Evolutionary conservation across 1,284 basidiomycete genomes (phyloP).

Genomic region (Agroathelia rolfsii): DNA sequence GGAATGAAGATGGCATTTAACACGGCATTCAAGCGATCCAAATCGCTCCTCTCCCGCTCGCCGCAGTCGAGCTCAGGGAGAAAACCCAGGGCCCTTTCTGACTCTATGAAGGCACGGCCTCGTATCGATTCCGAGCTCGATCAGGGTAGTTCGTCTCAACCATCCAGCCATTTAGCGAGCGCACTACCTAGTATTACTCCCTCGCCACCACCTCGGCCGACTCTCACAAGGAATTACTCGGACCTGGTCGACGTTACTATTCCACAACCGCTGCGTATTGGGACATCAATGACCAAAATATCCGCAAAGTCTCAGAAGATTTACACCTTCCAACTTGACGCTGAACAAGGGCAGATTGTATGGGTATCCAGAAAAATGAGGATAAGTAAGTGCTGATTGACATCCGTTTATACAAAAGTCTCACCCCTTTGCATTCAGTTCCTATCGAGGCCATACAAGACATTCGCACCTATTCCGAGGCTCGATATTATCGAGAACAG

Average conservation of each 20-base stretch:
- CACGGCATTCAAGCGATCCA: no score
- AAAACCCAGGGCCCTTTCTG: no score
- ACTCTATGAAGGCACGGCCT: no score
- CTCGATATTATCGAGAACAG: slow-evolving; percentile 72
- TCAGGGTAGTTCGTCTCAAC: no score
- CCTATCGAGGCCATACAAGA: slow-evolving; percentile 89
- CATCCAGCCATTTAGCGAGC: no score
- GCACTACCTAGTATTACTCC: no score
- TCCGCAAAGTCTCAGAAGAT: slow-evolving; percentile 77
- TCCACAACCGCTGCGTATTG: slow-evolving; percentile 43
- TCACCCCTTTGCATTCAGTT: slow-evolving; percentile 35
- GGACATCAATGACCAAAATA: slow-evolving; percentile 80
- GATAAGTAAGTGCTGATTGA: slow-evolving; percentile 59
- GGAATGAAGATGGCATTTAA: no score
- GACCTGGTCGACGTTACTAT: slow-evolving; percentile 33
- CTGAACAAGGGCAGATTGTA: slow-evolving; percentile 72
- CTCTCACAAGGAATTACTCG: no score
- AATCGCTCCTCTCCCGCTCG: no score
- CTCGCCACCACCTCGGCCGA: no score
- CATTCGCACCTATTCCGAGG: slow-evolving; percentile 70
- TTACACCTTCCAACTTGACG: slow-evolving; percentile 65
- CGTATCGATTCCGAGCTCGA: no score
- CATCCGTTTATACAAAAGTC: background rate
- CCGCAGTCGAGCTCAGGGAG: no score
- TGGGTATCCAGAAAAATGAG: slow-evolving; percentile 78